phyloP scores from a whole-genome alignment of 108 stramenopile genomes.

The Bacterosira constricta region DNA sequence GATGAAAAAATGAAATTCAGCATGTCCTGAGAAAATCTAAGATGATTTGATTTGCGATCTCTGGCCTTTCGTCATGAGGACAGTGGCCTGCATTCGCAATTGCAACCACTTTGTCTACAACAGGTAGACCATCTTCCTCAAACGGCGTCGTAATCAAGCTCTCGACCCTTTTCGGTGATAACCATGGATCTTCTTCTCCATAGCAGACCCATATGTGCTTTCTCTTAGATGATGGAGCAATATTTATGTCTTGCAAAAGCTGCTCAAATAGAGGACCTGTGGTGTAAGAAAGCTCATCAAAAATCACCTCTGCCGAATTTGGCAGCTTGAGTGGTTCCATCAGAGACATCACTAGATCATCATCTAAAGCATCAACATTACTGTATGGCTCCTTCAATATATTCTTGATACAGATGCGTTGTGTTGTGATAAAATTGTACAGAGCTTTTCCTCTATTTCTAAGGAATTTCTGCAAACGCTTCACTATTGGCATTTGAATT shows the following conservation, averaged over 20 bases:
- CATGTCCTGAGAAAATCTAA: slow-evolving; percentile 12
- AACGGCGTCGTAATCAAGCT: slow-evolving; percentile 36
- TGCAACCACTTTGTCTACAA: slow-evolving; percentile 46
- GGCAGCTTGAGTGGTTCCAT: slow-evolving; percentile 49
- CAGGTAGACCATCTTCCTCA: not conserved
- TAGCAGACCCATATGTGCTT: slow-evolving; percentile 38
- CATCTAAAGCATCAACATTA: slow-evolving; percentile 49
- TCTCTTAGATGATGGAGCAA: not conserved
- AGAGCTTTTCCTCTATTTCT: slow-evolving; percentile 51
- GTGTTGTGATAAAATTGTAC: slow-evolving; percentile 47
- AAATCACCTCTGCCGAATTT: slow-evolving; percentile 54
- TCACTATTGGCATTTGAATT: slow-evolving; percentile 36
- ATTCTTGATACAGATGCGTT: slow-evolving; percentile 42
- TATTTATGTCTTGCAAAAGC: slow-evolving; percentile 41
- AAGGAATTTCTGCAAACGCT: slow-evolving; percentile 39
- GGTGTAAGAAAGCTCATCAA: slow-evolving; percentile 62
- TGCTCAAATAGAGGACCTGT: slow-evolving; percentile 70
- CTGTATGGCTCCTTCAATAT: slow-evolving; percentile 55
- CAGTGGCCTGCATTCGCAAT: slow-evolving; percentile 61
- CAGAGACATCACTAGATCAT: slow-evolving; percentile 48
- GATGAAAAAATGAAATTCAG: too few relatives aligned
- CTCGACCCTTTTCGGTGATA: slow-evolving; percentile 48
- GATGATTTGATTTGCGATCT: not conserved
- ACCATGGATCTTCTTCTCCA: slow-evolving; percentile 66
- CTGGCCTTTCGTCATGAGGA: slow-evolving; percentile 55